These are phyloP conservation scores for Tuber calosporum DNA, from an alignment of 495 filamentous ascomycete species.

Conservation along the genomic window DNA sequence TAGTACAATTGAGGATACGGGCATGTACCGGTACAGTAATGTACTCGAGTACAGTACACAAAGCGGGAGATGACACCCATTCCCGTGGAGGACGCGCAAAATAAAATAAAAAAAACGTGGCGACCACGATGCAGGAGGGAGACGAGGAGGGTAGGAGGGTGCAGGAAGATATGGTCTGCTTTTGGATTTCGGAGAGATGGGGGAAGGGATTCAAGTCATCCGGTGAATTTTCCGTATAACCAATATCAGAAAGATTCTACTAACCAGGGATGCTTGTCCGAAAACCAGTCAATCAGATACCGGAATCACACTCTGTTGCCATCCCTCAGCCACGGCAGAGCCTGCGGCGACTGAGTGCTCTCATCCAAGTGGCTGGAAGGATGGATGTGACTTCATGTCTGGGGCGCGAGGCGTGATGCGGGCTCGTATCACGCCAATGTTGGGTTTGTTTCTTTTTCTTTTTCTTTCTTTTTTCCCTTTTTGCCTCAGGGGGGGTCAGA, in stretches of 20 bases:
- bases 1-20: not conserved
- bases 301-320: not conserved
- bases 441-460: not conserved
- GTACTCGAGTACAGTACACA: not conserved
- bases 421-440: not conserved
- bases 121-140: not conserved
- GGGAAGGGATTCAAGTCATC: not conserved
- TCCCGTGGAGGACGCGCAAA: not conserved
- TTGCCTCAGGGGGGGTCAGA: not conserved
- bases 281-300: not conserved
- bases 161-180: not conserved
- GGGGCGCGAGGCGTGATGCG: not conserved
- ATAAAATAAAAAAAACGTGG: conserved; percentile 1
- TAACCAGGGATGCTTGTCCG: not conserved
- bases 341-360: not conserved
- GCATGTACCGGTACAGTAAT: no score
- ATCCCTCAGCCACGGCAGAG: not conserved
- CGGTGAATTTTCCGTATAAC: not conserved
- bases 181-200: not conserved
- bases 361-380: not conserved
- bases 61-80: not conserved
- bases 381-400: not conserved
- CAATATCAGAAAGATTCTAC: not conserved
- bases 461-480: not conserved
- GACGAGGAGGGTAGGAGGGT: not conserved